Evolutionary conservation across 306 rosid genomes (phyloP), one percentile per base, ranked within the genome.

Genomic region (Oxytropis ochrocephala): DNA sequence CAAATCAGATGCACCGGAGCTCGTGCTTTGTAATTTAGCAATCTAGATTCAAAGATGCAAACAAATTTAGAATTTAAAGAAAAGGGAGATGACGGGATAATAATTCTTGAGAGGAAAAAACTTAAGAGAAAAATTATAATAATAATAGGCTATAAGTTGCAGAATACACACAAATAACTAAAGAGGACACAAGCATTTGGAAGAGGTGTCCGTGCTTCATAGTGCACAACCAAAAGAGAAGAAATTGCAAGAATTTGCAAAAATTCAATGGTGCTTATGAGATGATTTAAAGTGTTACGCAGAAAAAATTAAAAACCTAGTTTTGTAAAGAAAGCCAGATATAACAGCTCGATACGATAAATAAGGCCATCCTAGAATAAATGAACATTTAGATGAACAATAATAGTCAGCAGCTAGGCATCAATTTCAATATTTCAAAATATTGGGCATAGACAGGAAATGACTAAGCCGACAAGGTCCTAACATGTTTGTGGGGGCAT

Each of bases 1-100:
- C 36, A 79, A 64, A 77, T 82, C 88, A 30, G 84, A 82, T 74
- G 78, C 88, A 62, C 56, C 36, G 6, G 87, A 65, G 17, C 75
- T 82, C 41, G 16, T 42, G 21, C 24, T 24, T 66, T 88, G 89
- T 72, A 91, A 76, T 83, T 67, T 82, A 47, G 90, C 84, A 75
- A 94, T 87, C 97, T 93, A 81, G 36, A 81, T 38, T 53, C 53
- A 76, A 46, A 75, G 57, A 56, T 57, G 71, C 11, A 49, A 36
- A 64, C 14, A 75, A 62, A 50, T 24, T 46, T 47, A 64, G 60
- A 72, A 57, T 69, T 51, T 46, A 64, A 44, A 69, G 32, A 78
- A n/a, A 58, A 70, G n/a, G 24, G 8, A 17, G 67, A 18, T 11
- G 13, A 24, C 12, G 16, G 9, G 11, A 47, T 41, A 24, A 11